These are phyloP conservation scores for Umbelopsis vinacea DNA, from an alignment of 192 early-diverging fungal genomes.

Conservation along the genomic window DNA sequence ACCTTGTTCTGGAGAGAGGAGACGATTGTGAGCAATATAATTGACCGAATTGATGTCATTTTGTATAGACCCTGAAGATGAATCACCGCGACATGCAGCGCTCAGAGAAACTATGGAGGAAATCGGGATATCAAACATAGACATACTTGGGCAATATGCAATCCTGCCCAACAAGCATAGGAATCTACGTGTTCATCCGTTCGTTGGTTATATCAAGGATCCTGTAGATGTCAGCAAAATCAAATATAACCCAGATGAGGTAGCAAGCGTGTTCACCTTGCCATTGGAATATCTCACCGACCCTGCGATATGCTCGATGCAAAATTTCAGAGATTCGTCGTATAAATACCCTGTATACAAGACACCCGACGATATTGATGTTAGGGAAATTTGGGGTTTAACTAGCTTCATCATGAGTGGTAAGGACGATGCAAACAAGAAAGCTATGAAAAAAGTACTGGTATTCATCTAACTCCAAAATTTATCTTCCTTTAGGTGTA, in stretches of 20 bases:
- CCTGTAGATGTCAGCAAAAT: slow-evolving; percentile 48
- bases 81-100: slow-evolving; percentile 62
- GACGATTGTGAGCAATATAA: too few species aligned
- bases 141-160: slow-evolving; percentile 65
- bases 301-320: slow-evolving; percentile 39
- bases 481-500: neutral
- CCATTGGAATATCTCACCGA: slow-evolving; percentile 68
- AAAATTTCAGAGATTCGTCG: slow-evolving; percentile 57
- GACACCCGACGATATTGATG: slow-evolving; percentile 48
- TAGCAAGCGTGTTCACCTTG: slow-evolving; percentile 68
- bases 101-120: slow-evolving; percentile 86
- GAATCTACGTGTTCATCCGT: slow-evolving; percentile 62
- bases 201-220: slow-evolving; percentile 59
- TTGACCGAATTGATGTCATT: neutral
- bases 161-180: slow-evolving; percentile 63
- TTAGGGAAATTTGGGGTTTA: slow-evolving; percentile 74
- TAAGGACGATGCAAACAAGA: slow-evolving; percentile 16
- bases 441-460: neutral
- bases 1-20: too few species aligned
- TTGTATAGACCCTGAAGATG: slow-evolving; percentile 57
- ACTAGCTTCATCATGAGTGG: slow-evolving; percentile 80
- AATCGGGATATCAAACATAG: slow-evolving; percentile 60
- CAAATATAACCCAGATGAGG: slow-evolving; percentile 68
- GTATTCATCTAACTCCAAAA: neutral
- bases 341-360: slow-evolving; percentile 64